Conservation (phyloP, 1,284 basidiomycete species). For the Quambalaria eucalypti region DNA sequence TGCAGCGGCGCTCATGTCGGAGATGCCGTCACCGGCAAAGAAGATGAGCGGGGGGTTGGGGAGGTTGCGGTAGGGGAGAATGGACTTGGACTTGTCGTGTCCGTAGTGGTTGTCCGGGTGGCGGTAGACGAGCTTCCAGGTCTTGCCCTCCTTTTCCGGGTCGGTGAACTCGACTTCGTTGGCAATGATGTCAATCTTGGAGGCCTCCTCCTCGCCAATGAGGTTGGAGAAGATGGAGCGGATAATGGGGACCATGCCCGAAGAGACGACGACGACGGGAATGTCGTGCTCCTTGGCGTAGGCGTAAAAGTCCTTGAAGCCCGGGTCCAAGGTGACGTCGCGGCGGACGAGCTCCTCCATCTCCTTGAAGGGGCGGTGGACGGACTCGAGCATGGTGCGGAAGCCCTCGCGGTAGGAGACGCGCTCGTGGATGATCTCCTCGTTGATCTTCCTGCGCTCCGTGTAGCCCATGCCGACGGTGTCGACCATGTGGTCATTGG, state of each 20-base stretch:
- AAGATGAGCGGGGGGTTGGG: constrained; percentile 39
- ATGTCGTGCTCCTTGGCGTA: constrained; percentile 43
- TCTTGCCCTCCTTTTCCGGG: constrained; percentile 35
- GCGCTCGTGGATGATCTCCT: constrained; percentile 41
- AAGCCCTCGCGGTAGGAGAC: constrained; percentile 43
- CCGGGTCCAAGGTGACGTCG: constrained; percentile 43
- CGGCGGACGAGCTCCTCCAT: constrained; percentile 42
- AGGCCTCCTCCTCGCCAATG: constrained; percentile 44
- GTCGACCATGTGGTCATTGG: constrained; percentile 47
- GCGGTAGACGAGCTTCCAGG: constrained; percentile 44
- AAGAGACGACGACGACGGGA: constrained; percentile 44
- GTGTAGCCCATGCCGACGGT: constrained; percentile 44
- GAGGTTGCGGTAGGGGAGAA: constrained; percentile 42
- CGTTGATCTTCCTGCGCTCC: constrained; percentile 45
- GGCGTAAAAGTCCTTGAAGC: constrained; percentile 46
- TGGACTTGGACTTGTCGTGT: constrained; percentile 44
- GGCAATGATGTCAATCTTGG: constrained; percentile 43
- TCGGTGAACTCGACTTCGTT: constrained; percentile 46
- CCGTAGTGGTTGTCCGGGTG: constrained; percentile 44
- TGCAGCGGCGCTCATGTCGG: constrained; percentile 46
- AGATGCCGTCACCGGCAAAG: constrained; percentile 46
- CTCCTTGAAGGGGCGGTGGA: constrained; percentile 38
- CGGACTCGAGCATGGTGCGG: constrained; percentile 42
- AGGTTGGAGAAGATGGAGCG: constrained; percentile 44
- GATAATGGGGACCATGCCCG: constrained; percentile 45